Base-by-base conservation (phyloP, 2,329 filamentous ascomycete species). In the Colletotrichum trifolii region DNA sequence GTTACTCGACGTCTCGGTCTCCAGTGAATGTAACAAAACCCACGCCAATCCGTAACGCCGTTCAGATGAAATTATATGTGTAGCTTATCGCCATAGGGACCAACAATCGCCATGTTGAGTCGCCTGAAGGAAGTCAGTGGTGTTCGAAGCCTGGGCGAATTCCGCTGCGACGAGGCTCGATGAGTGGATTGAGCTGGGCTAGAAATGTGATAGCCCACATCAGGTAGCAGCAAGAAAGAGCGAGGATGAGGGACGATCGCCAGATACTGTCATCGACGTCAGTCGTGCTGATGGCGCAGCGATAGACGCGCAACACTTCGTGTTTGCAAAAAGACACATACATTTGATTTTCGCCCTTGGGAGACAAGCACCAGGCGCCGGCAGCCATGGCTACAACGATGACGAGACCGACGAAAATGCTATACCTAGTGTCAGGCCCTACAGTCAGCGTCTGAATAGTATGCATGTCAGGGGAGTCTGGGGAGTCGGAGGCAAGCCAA, bases 191-290 rank as follows among this genome's bases (percentile, higher is more conserved):
- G 76, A 94, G 91, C 83, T 99, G 96, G 66, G 96, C 93, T 66
- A 98, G 86, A 82, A 98, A 97, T 6, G 94, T 97, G 75, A 98
- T 93, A 55, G 93, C 94, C 96, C 96, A 99, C 95, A 99, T 98
- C 71, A 98, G 85, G 81, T 97, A 99, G 84, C 94, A 97, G 79
- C 92, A 91, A 73, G 91, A 86, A 73, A 97, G 92, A 46, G 92
- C 91, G 68, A 98, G 90, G 75, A 98, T 92, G 72, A 98, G 87
- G 63, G 94, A 96, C 54, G 93, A 97, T 74, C 96, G 89, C 94
- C 94, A 98, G 74, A 97, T 88, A 64, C 95, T 98, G 67, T 46
- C 8, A 43, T 17, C 15, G 36, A 38, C 38, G 57, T 63, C 47
- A 69, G 57, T 50, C 42, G 33, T 38, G 35, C 17, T 25, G 17